A percentile compares a stretch with the other conserved stretches of the same genome.
These are phyloP conservation scores for Quambalaria eucalypti DNA, from an alignment of 1,284 basidiomycete genomes.

Conservation along the genomic window DNA sequence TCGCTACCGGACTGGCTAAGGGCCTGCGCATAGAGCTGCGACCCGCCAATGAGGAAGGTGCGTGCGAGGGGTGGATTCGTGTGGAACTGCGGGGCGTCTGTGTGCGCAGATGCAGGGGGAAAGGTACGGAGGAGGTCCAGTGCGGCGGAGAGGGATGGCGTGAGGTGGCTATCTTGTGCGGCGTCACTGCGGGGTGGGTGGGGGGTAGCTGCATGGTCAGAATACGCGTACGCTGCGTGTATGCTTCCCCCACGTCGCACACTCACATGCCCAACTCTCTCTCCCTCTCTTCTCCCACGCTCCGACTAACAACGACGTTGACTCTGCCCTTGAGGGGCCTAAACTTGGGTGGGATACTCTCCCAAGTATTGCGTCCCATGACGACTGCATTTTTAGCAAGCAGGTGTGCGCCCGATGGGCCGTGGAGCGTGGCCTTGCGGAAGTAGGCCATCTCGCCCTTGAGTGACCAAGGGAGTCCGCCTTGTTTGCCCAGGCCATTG, in stretches of 20 bases:
- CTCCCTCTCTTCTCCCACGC: conserved; percentile 49
- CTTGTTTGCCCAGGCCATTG: conserved; percentile 76
- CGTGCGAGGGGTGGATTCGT: conserved; percentile 24
- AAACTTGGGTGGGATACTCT: conserved; percentile 83
- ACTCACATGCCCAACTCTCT: conserved; percentile 6
- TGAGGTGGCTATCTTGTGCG: background rate
- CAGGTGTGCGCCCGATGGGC: conserved; percentile 2
- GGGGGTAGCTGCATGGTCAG: conserved; percentile 2
- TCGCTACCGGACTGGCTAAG: conserved; percentile 1
- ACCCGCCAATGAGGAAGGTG: conserved; percentile 80
- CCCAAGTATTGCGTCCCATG: conserved; percentile 98
- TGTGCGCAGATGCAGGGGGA: conserved; percentile 36
- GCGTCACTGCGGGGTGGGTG: background rate
- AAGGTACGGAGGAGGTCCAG: conserved; percentile 25
- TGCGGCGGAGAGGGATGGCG: conserved; percentile 2
- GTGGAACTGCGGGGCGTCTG: conserved; percentile 31
- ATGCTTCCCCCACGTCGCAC: background rate
- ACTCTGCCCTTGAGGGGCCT: conserved; percentile 67
- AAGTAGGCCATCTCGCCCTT: conserved; percentile 90
- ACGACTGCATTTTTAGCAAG: conserved; percentile 64
- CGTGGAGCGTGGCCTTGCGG: conserved; percentile 61
- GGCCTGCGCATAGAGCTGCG: conserved; percentile 66
- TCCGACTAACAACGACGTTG: conserved; percentile 72
- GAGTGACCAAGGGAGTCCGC: conserved; percentile 76
- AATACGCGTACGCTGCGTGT: conserved; percentile 2